Base-by-base conservation (phyloP, 2,329 filamentous ascomycete genomes). In the Chlorencoelia australis region DNA sequence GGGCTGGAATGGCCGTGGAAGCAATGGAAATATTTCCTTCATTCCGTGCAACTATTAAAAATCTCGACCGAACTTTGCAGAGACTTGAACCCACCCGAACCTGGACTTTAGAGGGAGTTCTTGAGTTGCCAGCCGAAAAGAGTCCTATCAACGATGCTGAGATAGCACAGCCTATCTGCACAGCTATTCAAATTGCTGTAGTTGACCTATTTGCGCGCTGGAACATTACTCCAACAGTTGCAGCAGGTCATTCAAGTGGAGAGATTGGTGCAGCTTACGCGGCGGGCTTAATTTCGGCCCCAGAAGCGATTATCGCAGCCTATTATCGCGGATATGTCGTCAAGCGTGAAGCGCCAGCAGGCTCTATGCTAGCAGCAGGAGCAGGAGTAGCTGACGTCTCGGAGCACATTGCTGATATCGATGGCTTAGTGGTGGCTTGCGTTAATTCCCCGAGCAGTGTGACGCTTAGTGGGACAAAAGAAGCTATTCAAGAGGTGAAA, bases 181-280 rank as follows among this genome's bases (percentile, higher is more conserved):
- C 65, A 0, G 63, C 66, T 0, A 41, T 72, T 3, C 69, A 72
- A 47, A 52, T 72, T n/a, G 42, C 57, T 0, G 45, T 71, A 1
- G 59, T 64, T 0, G 53, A 63, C 9, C 52, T 71, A 2, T 53
- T 71, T 1, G 18, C 57, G 13, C 57, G 59, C 2, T 66, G 58
- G 55, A 57, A 57, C 2, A 49, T 69, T 13, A 44, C 35, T 2
- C 60, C 64, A 0, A 26, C 39, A 0, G 56, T 51, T 2, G 62
- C 65, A 0, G 51, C 59, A 3, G 64, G 67, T 2, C 67, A 69
- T 45, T 67, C 64, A 0, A 59, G 54, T 19, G 67, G 67, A 5
- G 67, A 70, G 38, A 67, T 69, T 25, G 65, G 50, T 2, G 66
- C 66, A 1, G 64, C 65, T 0, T 68, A 63, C 37, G 55, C 63